Percentiles rank a stretch among this genome's conserved stretches.
phyloP scores from a whole-genome alignment of 345 rosid species.

The Odontarrhena argentea region DNA sequence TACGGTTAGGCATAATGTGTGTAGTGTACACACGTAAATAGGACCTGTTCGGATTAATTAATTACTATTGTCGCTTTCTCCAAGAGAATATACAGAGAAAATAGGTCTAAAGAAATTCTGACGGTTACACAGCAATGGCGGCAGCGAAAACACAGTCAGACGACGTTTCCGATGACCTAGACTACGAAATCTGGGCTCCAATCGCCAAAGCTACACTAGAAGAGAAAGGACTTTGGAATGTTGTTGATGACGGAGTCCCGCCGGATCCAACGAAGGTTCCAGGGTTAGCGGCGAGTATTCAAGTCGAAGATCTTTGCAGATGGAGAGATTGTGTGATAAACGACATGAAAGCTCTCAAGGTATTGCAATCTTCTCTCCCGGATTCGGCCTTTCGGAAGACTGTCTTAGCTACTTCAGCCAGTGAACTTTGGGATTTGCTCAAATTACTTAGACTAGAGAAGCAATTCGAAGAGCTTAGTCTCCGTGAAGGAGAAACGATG shows the following conservation, averaged over 20 bases:
- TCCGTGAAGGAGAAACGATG: background rate
- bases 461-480: background rate
- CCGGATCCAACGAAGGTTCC: slow-evolving; percentile 12
- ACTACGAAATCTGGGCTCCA: slow-evolving; percentile 26
- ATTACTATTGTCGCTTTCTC: background rate
- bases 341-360: slow-evolving; percentile 15
- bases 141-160: background rate
- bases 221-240: slow-evolving; percentile 24
- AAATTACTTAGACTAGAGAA: background rate
- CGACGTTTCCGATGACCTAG: background rate
- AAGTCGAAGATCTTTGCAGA: background rate
- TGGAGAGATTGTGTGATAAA: slow-evolving; percentile 19
- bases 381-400: slow-evolving; percentile 5
- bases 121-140: background rate
- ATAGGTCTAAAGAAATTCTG: background rate
- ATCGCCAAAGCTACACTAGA: slow-evolving; percentile 5
- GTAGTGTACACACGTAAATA: too few relatives aligned
- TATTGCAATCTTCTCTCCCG: slow-evolving; percentile 5
- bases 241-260: slow-evolving; percentile 16
- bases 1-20: too few relatives aligned
- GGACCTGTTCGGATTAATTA: too few relatives aligned
- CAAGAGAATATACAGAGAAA: background rate
- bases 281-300: background rate
- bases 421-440: slow-evolving; percentile 5
- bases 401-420: slow-evolving; percentile 6